phyloP scores from a whole-genome alignment of 495 filamentous ascomycete species.

The Aspergillus ostianus region DNA sequence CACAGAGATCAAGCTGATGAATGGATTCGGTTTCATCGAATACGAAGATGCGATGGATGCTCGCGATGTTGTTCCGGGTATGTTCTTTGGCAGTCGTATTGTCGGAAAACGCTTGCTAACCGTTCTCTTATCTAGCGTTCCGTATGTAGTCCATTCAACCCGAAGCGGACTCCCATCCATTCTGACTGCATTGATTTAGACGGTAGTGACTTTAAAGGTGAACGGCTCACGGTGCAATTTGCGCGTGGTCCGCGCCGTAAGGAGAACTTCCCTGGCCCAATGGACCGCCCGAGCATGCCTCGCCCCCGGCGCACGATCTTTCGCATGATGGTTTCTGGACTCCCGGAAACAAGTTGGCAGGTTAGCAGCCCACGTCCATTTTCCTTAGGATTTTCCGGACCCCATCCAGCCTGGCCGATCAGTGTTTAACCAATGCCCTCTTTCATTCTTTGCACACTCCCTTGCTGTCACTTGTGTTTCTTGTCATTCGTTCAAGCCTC shows the following conservation, averaged over 20 bases:
- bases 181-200: slow-evolving; percentile 53
- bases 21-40: slow-evolving; percentile 98
- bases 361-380: slow-evolving; percentile 77
- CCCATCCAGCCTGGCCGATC: slow-evolving; percentile 19
- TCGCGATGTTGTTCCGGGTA: slow-evolving; percentile 95
- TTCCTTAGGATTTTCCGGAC: slow-evolving; percentile 43
- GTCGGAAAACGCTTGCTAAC: slow-evolving; percentile 19
- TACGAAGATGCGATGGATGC: slow-evolving; percentile 98
- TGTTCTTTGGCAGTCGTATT: slow-evolving; percentile 22
- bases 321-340: slow-evolving; percentile 96
- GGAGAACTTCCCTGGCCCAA: slow-evolving; percentile 65
- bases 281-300: slow-evolving; percentile 71
- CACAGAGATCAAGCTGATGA: slow-evolving; percentile 99
- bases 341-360: slow-evolving; percentile 99
- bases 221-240: slow-evolving; percentile 95
- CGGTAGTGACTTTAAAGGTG: slow-evolving; percentile 96
- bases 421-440: slow-evolving; percentile 36
- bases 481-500: slow-evolving; percentile 20
- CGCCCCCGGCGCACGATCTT: slow-evolving; percentile 91
- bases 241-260: slow-evolving; percentile 89
- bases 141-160: slow-evolving; percentile 41
- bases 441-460: slow-evolving; percentile 7
- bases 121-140: slow-evolving; percentile 41
- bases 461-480: slow-evolving; percentile 15
- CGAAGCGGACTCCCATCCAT: slow-evolving; percentile 3